Evolutionary conservation across 2,329 filamentous ascomycete genomes (phyloP).

Genomic region (Ophiocordyceps polyrhachis-furcata): DNA sequence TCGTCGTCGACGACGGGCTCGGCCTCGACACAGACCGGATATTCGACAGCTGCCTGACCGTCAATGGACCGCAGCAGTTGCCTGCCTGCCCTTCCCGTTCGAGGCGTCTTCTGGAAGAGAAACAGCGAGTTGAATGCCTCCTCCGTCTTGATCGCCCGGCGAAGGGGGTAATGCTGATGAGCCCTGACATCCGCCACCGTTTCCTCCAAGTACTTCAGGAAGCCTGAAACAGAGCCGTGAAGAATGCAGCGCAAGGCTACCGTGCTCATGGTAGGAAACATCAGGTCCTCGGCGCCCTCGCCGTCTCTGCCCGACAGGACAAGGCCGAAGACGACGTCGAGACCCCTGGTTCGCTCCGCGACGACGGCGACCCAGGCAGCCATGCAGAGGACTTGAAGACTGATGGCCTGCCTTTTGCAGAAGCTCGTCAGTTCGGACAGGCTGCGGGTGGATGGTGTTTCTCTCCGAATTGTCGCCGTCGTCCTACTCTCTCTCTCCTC

Average conservation of each 20-base stretch:
- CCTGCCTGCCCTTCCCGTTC: background rate
- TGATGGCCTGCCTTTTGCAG: slow-evolving; percentile 49
- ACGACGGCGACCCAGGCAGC: slow-evolving; percentile 58
- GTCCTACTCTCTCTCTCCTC: background rate
- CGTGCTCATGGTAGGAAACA: slow-evolving; percentile 90
- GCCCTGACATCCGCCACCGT: slow-evolving; percentile 46
- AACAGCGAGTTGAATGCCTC: slow-evolving; percentile 37
- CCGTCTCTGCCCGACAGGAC: slow-evolving; percentile 73
- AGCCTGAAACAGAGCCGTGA: slow-evolving; percentile 44
- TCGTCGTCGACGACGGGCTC: slow-evolving; percentile 36
- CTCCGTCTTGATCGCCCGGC: slow-evolving; percentile 37
- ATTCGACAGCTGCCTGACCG: slow-evolving; percentile 53
- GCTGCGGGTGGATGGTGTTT: slow-evolving; percentile 2
- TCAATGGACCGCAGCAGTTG: slow-evolving; percentile 42
- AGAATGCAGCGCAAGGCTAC: slow-evolving; percentile 55
- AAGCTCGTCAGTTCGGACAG: slow-evolving; percentile 23
- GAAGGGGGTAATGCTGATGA: slow-evolving; percentile 60
- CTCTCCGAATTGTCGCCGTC: slow-evolving; percentile 2
- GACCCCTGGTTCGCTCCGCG: slow-evolving; percentile 37
- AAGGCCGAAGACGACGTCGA: slow-evolving; percentile 68
- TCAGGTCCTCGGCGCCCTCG: slow-evolving; percentile 43
- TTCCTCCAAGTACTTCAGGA: slow-evolving; percentile 57
- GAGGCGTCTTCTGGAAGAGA: slow-evolving; percentile 26
- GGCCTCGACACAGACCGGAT: slow-evolving; percentile 66
- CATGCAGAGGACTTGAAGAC: slow-evolving; percentile 58